Conservation (phyloP, 2,329 filamentous ascomycete genomes). For the Shiraia sp. region DNA sequence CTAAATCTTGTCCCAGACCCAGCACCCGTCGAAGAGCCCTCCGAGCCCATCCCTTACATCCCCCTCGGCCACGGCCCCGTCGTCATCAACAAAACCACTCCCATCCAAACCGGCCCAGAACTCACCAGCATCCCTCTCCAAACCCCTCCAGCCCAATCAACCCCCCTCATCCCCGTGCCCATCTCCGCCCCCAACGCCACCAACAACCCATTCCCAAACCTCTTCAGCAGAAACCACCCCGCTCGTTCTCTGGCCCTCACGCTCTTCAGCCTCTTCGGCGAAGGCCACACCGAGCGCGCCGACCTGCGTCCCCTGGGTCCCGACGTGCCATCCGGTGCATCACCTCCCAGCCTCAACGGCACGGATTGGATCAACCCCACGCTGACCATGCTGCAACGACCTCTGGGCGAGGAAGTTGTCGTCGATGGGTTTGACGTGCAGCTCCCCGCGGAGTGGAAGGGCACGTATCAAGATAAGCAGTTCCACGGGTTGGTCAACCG, state of each 20-base stretch:
- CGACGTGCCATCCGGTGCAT: constrained; percentile 37
- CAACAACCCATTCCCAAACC: constrained; percentile 16
- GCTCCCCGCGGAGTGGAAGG: constrained; percentile 28
- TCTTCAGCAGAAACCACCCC: constrained; percentile 25
- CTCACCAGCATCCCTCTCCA: too few relatives aligned
- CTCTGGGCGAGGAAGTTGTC: constrained; percentile 31
- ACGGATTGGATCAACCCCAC: constrained; percentile 13
- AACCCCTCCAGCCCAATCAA: neutral
- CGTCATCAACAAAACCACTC: too few relatives aligned
- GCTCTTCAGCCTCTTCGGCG: constrained; percentile 32
- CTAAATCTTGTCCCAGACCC: too few relatives aligned
- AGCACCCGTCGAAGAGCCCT: too few relatives aligned
- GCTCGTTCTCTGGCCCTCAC: constrained; percentile 24
- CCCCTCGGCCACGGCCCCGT: neutral
- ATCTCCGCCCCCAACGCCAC: neutral
- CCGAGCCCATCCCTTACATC: constrained; percentile 1
- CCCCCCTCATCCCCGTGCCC: neutral
- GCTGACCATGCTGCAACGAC: constrained; percentile 5
- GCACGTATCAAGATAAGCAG: constrained; percentile 22
- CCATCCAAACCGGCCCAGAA: too few relatives aligned
- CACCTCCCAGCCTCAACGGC: constrained; percentile 10
- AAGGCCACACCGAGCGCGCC: constrained; percentile 27
- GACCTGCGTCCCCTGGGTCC: constrained; percentile 30
- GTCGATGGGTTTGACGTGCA: constrained; percentile 36
- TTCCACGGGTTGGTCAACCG: constrained; percentile 19